Base-by-base conservation (phyloP, 495 filamentous ascomycete genomes). In the Achaetomiella virescens region DNA sequence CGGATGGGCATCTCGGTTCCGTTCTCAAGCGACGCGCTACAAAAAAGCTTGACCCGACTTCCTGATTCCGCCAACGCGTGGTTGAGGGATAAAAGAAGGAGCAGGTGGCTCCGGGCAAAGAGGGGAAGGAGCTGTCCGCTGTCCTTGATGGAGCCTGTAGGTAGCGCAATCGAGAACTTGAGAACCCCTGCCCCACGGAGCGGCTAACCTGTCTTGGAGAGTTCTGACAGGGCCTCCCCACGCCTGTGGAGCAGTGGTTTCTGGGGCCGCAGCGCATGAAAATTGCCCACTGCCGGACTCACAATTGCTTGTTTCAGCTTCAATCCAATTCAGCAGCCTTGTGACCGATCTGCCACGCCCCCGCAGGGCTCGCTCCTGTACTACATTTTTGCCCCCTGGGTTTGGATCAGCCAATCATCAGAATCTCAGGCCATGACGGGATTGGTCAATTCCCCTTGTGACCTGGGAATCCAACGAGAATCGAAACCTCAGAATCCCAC, bases 1-100 rank as follows among this genome's bases (percentile, higher is more conserved):
- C 75, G 75, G 48, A 77, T 59, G 22, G 72, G 72, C 74, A 76
- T 76, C 33, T 52, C 48, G 46, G 44, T 4, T 17, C 18, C n/a
- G 57, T 42, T n/a, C n/a, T n/a, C n/a, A n/a, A 21, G 38, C 4
- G n/a, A 42, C 24, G 38, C 31, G 2, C 21, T 25, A 15, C 14
- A 27, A 31, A 7, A 24, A 40, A 1, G 14, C 14, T 22, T 10
- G 10, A n/a, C 15, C 20, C 48, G 46, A 17, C 20, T 50, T 18
- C 48, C 17, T n/a, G 20, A 11, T 5, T 40, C 33, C 35, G 35
- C n/a, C 20, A 27, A 12, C 15, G 29, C n/a, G n/a, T n/a, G n/a
- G n/a, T n/a, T 18, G 4, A 33, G 15, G 35, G 10, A 9, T 5
- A 21, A 22, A 2, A 21, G 29, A 21, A 20, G 40, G 22, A 44